A percentile compares a stretch with the other conserved stretches of the same genome.
Evolutionary conservation across 1,139 yeast species (phyloP).

Genomic region (Blastobotrys proliferans): DNA sequence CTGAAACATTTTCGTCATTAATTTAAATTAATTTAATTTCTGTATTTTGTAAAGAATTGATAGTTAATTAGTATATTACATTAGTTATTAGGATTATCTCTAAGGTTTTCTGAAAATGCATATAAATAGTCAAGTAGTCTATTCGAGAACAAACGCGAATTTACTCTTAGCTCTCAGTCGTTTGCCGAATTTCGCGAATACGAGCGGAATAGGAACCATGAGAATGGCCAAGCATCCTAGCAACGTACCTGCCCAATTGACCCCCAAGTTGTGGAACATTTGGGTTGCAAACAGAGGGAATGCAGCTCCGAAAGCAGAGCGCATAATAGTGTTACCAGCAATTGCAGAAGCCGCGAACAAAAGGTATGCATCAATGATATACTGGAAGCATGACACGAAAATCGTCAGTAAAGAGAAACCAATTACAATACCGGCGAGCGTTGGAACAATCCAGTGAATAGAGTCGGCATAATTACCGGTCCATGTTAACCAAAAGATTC

Average conservation of each 20-base stretch:
- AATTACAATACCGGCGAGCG: slow-evolving; percentile 63
- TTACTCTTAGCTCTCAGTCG: slow-evolving; percentile 36
- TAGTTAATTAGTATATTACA: no score
- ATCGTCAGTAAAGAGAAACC: slow-evolving; percentile 75
- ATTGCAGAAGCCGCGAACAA: slow-evolving; percentile 84
- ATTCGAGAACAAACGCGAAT: slow-evolving; percentile 12
- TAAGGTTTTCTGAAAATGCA: no score
- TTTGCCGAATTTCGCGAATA: slow-evolving; percentile 65
- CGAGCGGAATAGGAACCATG: slow-evolving; percentile 71
- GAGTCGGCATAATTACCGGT: slow-evolving; percentile 64
- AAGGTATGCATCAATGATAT: slow-evolving; percentile 75
- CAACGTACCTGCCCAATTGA: slow-evolving; percentile 79
- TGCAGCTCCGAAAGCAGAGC: slow-evolving; percentile 68
- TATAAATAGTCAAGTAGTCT: no score
- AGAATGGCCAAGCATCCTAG: slow-evolving; percentile 63
- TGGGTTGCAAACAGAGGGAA: slow-evolving; percentile 79
- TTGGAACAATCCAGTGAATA: slow-evolving; percentile 85
- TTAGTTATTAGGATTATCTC: no score
- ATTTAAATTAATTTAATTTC: no score
- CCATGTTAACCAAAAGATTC: slow-evolving; percentile 85
- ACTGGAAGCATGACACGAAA: slow-evolving; percentile 73
- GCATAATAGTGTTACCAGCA: slow-evolving; percentile 81
- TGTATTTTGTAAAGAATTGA: no score
- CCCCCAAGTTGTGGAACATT: slow-evolving; percentile 72
- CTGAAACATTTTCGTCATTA: no score